Evolutionary conservation across 2,329 filamentous ascomycete species (phyloP).

Genomic region (Xylaria arbuscula): DNA sequence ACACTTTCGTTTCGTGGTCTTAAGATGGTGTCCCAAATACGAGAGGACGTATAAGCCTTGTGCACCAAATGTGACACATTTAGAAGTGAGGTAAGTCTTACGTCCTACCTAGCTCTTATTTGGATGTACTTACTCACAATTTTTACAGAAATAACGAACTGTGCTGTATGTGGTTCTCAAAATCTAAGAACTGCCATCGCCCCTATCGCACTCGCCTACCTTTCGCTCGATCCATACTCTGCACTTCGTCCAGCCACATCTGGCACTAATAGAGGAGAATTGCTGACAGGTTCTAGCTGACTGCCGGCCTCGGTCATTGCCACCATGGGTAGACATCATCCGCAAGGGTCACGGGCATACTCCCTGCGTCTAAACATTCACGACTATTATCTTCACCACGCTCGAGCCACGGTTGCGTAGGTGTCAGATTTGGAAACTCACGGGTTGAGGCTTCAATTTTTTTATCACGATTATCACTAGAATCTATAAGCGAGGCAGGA

Average conservation of each 20-base stretch:
- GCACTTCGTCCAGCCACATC: not conserved
- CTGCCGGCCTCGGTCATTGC: constrained; percentile 47
- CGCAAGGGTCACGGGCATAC: constrained; percentile 45
- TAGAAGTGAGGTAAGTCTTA: constrained; percentile 48
- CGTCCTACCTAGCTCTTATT: not conserved
- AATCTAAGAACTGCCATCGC: not conserved
- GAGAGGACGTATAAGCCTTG: constrained; percentile 50
- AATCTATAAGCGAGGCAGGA: constrained; percentile 21
- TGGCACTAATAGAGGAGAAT: not conserved
- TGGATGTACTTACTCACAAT: constrained; percentile 21
- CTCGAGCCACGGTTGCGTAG: constrained; percentile 4
- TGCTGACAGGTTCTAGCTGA: constrained; percentile 42
- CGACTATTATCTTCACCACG: not conserved
- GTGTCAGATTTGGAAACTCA: constrained; percentile 4
- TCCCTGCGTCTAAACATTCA: constrained; percentile 43
- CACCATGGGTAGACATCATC: constrained; percentile 51
- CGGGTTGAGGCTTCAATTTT: constrained; percentile 3
- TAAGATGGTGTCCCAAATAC: constrained; percentile 50
- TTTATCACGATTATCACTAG: constrained; percentile 20
- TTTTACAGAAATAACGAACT: constrained; percentile 47
- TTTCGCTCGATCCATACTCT: not conserved
- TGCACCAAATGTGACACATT: constrained; percentile 48
- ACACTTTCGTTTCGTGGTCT: constrained; percentile 50
- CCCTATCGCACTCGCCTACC: not conserved
- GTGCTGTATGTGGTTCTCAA: constrained; percentile 44